Evolutionary conservation across 192 early-diverging fungal species (phyloP).

Genomic region (Backusella parvicylindrica): DNA sequence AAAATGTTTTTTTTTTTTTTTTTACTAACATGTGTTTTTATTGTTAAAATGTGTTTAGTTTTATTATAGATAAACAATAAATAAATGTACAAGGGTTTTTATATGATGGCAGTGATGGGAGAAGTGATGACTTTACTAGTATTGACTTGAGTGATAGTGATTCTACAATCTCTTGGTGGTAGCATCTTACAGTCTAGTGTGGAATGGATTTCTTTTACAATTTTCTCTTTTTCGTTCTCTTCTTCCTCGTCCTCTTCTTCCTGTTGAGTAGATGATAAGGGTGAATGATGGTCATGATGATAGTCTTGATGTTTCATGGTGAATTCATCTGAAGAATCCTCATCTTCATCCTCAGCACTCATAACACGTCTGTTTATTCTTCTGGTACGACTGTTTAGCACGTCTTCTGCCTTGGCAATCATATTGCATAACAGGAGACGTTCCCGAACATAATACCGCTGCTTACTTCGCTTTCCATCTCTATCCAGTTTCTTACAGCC

Average conservation of each 20-base stretch:
- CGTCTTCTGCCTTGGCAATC: constrained; percentile 23
- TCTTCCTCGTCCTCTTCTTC: not conserved
- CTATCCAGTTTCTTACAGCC: constrained; percentile 28
- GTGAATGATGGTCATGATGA: constrained; percentile 6
- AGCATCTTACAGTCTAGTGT: not conserved
- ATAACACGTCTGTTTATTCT: constrained; percentile 27
- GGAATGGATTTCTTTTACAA: not conserved
- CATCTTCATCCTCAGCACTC: constrained; percentile 22
- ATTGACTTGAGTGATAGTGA: not conserved
- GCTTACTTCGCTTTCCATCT: constrained; percentile 19
- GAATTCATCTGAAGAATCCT: not conserved
- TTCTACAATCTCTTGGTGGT: not conserved
- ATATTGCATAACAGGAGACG: constrained; percentile 26
- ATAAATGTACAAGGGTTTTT: not conserved
- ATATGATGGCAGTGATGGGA: not conserved
- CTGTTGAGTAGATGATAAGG: not conserved
- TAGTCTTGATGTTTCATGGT: not conserved
- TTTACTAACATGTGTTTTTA: too few species aligned
- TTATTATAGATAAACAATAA: not conserved
- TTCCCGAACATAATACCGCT: constrained; percentile 25
- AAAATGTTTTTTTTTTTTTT: too few species aligned
- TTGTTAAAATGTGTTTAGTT: too few species aligned
- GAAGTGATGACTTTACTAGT: not conserved
- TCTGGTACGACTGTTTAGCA: constrained; percentile 15
- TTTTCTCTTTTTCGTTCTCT: not conserved